phyloP scores from a whole-genome alignment of 2,329 filamentous ascomycete species.

The Purpureocillium takamizusanense region DNA sequence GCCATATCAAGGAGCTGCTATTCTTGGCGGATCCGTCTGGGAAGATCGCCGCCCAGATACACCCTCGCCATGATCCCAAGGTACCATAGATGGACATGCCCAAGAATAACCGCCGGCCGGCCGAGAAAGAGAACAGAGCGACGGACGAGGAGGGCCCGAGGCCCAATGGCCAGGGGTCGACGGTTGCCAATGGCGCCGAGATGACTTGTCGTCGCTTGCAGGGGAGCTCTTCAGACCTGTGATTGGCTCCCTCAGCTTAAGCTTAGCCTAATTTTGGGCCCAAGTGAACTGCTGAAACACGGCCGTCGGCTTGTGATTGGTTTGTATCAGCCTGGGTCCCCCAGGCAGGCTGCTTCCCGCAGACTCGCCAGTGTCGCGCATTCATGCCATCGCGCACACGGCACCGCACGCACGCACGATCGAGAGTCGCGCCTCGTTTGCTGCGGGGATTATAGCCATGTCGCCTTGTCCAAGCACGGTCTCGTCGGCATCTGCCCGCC shows the following conservation, averaged over 20 bases:
- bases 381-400: neutral
- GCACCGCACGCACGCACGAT: neutral
- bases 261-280: conserved; percentile 23
- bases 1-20: too few relatives aligned
- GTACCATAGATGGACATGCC: too few relatives aligned
- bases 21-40: too few relatives aligned
- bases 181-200: neutral
- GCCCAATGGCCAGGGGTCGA: conserved; percentile 13
- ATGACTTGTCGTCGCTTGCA: conserved; percentile 15
- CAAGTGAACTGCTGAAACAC: conserved; percentile 14
- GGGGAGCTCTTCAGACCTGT: conserved; percentile 17
- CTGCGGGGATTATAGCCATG: too few relatives aligned
- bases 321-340: neutral
- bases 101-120: too few relatives aligned
- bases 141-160: neutral
- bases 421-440: neutral
- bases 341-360: too few relatives aligned
- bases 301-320: neutral
- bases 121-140: too few relatives aligned
- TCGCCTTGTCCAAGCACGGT: too few relatives aligned
- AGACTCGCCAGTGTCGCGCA: too few relatives aligned
- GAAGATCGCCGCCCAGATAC: too few relatives aligned
- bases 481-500: too few relatives aligned
- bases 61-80: too few relatives aligned
- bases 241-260: conserved; percentile 22